Percentiles rank a stretch among this genome's conserved stretches.
Evolutionary conservation across 768 basidiomycete species (phyloP).

Genomic region (Mycena amicta): DNA sequence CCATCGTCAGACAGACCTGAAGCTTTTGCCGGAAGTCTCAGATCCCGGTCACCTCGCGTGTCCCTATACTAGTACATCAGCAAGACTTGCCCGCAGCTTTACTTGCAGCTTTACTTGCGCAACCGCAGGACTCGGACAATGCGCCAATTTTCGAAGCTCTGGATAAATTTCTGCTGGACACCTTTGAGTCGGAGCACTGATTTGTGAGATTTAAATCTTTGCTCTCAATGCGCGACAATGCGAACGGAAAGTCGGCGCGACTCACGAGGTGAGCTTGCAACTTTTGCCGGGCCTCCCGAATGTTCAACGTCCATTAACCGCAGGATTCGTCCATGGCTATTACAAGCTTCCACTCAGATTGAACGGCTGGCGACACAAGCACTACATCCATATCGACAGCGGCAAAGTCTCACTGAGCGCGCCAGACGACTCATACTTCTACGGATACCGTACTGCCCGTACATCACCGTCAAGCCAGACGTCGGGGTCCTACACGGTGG

Average conservation of each 20-base stretch:
- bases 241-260: constrained; percentile 29
- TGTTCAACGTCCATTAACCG: too few species aligned
- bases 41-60: too few species aligned
- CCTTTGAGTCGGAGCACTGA: constrained; percentile 36
- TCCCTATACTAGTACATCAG: constrained; percentile 39
- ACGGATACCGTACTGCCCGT: constrained; percentile 62
- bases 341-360: constrained; percentile 38
- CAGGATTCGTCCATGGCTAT: constrained; percentile 43
- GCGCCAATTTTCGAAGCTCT: constrained; percentile 29
- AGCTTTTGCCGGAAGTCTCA: too few species aligned
- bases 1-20: too few species aligned
- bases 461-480: constrained; percentile 55
- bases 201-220: too few species aligned
- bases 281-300: constrained; percentile 38
- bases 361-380: constrained; percentile 32
- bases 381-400: constrained; percentile 32
- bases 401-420: constrained; percentile 38
- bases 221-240: too few species aligned
- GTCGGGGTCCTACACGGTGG: constrained; percentile 38
- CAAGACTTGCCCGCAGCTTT: constrained; percentile 31
- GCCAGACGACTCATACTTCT: constrained; percentile 38
- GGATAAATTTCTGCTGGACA: constrained; percentile 31
- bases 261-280: constrained; percentile 38
- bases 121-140: too few species aligned
- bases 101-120: constrained; percentile 28